These are phyloP conservation scores for Pinus taeda DNA, from an alignment of 75 land plant species.

Conservation along the genomic window DNA sequence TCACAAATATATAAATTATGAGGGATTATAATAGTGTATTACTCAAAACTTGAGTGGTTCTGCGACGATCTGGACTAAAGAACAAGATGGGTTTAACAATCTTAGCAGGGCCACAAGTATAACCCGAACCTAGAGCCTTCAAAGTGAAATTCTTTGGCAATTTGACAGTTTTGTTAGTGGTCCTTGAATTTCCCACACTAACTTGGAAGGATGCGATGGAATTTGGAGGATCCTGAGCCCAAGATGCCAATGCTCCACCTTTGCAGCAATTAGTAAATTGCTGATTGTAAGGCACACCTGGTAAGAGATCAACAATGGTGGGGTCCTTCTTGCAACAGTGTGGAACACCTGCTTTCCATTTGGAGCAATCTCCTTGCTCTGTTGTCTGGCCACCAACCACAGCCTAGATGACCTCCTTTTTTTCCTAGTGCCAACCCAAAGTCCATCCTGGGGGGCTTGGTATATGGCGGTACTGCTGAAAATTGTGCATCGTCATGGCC, in stretches of 20 bases:
- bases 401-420: conserved; percentile 73
- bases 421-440: conserved; percentile 73
- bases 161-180: conserved; percentile 51
- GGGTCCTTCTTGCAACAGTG: conserved; percentile 70
- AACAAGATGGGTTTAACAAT: conserved; percentile 36
- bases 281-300: conserved; percentile 65
- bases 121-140: conserved; percentile 54
- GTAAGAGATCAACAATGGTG: conserved; percentile 57
- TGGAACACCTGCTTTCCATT: conserved; percentile 45
- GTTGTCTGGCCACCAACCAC: conserved; percentile 75
- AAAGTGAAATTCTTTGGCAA: conserved; percentile 54
- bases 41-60: conserved; percentile 50
- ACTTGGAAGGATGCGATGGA: conserved; percentile 43
- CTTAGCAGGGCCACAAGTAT: conserved; percentile 56
- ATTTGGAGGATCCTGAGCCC: conserved; percentile 54
- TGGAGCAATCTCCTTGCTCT: conserved; percentile 78
- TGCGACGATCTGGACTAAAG: conserved; percentile 39
- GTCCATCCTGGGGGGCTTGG: conserved; percentile 60
- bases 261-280: conserved; percentile 77
- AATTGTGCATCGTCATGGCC: conserved; percentile 58
- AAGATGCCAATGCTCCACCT: conserved; percentile 55
- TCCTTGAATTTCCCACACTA: conserved; percentile 57
- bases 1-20: too few species aligned
- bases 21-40: not conserved
- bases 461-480: conserved; percentile 69